phyloP scores from a whole-genome alignment of 2,329 filamentous ascomycete species.

The Epichloe coenophiala region DNA sequence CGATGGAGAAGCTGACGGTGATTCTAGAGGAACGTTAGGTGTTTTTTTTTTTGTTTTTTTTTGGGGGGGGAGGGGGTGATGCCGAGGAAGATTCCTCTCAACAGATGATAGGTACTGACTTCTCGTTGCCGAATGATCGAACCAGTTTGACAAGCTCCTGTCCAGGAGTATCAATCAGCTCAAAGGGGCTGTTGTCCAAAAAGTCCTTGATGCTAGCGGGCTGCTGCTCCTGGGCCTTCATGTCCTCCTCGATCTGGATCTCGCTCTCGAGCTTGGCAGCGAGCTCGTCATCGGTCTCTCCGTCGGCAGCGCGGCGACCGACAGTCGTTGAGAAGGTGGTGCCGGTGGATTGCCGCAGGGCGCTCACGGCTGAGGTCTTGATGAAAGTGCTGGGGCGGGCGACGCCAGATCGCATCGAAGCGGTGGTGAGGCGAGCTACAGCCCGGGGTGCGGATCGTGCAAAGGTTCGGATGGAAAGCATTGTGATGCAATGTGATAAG shows the following conservation, averaged over 20 bases:
- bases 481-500: conserved; percentile 24
- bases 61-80: too few species aligned
- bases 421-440: conserved; percentile 41
- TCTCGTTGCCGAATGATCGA: conserved; percentile 76
- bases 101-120: conserved; percentile 36
- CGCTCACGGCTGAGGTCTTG: conserved; percentile 26
- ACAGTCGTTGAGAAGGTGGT: conserved; percentile 34
- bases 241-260: conserved; percentile 70
- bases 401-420: conserved; percentile 33
- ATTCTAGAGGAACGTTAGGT: conserved; percentile 17
- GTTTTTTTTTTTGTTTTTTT: not conserved
- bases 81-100: not conserved
- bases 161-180: conserved; percentile 69
- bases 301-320: conserved; percentile 26
- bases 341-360: conserved; percentile 19
- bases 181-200: conserved; percentile 70
- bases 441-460: conserved; percentile 55
- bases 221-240: conserved; percentile 57
- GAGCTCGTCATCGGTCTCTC: conserved; percentile 63
- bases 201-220: conserved; percentile 77
- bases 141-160: conserved; percentile 79
- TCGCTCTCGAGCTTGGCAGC: conserved; percentile 76
- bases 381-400: conserved; percentile 35
- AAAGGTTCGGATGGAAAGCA: conserved; percentile 56
- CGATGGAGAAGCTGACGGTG: conserved; percentile 29